Conservation (phyloP, 2,329 filamentous ascomycete species). For the Sclerotinia subarctica region DNA sequence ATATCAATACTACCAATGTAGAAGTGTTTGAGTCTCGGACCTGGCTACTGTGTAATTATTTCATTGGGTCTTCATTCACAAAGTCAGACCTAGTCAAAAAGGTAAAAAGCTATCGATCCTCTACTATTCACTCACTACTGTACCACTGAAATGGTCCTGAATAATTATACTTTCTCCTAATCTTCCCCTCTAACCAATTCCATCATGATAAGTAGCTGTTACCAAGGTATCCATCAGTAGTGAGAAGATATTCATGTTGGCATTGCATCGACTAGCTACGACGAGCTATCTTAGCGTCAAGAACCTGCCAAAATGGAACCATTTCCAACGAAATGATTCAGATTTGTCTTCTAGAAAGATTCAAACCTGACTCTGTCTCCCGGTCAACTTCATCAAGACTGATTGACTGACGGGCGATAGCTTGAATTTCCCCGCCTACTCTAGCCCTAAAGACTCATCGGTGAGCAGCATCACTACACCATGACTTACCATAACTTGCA, state of each 20-base stretch:
- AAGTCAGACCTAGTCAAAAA: too few species aligned
- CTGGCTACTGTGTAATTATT: too few species aligned
- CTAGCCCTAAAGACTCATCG: constrained; percentile 8
- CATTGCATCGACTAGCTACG: too few species aligned
- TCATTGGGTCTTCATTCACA: too few species aligned
- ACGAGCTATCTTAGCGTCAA: too few species aligned
- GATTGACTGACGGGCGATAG: too few species aligned
- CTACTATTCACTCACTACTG: too few species aligned
- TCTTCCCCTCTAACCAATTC: background rate
- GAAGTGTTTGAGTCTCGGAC: too few species aligned
- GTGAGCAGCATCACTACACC: background rate
- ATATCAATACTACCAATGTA: too few species aligned
- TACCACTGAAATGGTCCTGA: background rate
- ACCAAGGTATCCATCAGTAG: background rate
- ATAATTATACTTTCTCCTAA: background rate
- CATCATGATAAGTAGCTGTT: background rate
- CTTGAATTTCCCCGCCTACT: background rate
- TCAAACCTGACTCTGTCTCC: background rate
- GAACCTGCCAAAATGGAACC: background rate
- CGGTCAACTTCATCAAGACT: background rate
- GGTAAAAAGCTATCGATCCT: too few species aligned
- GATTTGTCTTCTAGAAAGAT: constrained; percentile 7
- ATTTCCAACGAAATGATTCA: constrained; percentile 1
- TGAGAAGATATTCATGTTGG: too few species aligned
- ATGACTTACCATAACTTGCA: background rate